Base-by-base conservation (phyloP, 164 flowering plant genomes). In the Stephania cephalantha region DNA sequence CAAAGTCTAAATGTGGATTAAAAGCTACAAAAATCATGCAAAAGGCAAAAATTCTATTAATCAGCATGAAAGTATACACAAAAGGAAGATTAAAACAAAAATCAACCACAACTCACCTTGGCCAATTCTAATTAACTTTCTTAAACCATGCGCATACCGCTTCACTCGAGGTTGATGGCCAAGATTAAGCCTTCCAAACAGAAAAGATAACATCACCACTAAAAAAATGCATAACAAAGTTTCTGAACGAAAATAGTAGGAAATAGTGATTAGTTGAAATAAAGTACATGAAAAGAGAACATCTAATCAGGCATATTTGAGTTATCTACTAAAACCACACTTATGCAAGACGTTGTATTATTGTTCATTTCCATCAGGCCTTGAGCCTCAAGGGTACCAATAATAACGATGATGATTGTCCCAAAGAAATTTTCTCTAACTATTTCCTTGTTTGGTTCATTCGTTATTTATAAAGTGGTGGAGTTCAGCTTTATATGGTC, bases 111-210 rank as follows among this genome's bases (percentile, higher is more conserved):
- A 29, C 82, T 82, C 73, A 94, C 98, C 99, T 85, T 91, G 92
- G 72, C 97, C 97, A 76, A 93, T 95, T 85, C 78, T 85, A 78
- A 95, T 87, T 69, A 93, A 88, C 85, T 84, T 88, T 79, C 75
- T 91, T 75, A 94, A 80, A 50, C 90, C 95, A 81, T 84, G 77
- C 12, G 98, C 98, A 85, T 89, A 90, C 18, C 92, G 86, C 84
- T 94, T 87, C 68, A 95, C 93, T 79, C 88, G 85, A 46, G 85
- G 97, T 58, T 91, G 88, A 85, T 86, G 97, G 69, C 88, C 92
- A 79, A 95, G 91, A 84, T 93, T 85, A 73, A 95, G 90, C 90
- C 97, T 94, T 86, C 68, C 75, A 81, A 20, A 78, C 64, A 29
- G 25, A 77, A 71, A 79, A 0, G 81, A 53, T 3, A 15, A 72